A percentile compares a stretch with the other conserved stretches of the same genome.
These are phyloP conservation scores for Claviceps pusilla DNA, from an alignment of 2,329 filamentous ascomycete genomes.

Conservation along the genomic window DNA sequence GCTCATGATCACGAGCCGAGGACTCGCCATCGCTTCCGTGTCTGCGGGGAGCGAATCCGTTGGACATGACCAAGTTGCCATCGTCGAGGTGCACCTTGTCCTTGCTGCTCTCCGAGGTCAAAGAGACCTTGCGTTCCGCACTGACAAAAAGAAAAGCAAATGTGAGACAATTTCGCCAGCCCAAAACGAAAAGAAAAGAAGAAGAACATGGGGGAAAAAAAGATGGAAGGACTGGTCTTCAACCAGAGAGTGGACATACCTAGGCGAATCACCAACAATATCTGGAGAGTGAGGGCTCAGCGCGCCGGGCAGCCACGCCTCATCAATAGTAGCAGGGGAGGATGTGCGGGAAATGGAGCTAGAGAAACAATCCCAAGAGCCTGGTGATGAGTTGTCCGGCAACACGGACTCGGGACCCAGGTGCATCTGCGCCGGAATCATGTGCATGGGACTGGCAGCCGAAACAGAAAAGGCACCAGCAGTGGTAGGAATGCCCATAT, in stretches of 20 bases:
- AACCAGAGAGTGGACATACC: conserved; percentile 27
- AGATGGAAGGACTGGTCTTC: conserved; percentile 1
- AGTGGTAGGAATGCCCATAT: conserved; percentile 22
- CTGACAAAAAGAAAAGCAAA: conserved; percentile 15
- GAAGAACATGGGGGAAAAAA: too few species aligned
- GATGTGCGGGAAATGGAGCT: conserved; percentile 37
- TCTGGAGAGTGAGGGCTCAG: conserved; percentile 30
- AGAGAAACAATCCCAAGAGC: conserved; percentile 38
- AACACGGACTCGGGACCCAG: conserved; percentile 36
- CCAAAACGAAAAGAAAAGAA: too few species aligned
- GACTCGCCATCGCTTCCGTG: conserved; percentile 36
- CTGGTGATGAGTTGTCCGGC: conserved; percentile 33
- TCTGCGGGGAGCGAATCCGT: conserved; percentile 31
- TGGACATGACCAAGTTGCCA: conserved; percentile 12
- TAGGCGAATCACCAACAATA: conserved; percentile 35
- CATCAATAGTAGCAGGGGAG: conserved; percentile 34
- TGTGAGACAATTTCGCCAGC: background rate
- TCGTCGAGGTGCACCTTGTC: conserved; percentile 17
- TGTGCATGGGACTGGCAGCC: conserved; percentile 32
- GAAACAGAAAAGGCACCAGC: conserved; percentile 28
- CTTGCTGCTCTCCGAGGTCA: conserved; percentile 15
- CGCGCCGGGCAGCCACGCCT: conserved; percentile 26
- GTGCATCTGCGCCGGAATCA: conserved; percentile 41
- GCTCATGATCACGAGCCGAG: conserved; percentile 47
- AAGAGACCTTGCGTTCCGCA: conserved; percentile 17